Base-by-base conservation (phyloP, 2,329 filamentous ascomycete genomes). In the Bipolaris cookei region DNA sequence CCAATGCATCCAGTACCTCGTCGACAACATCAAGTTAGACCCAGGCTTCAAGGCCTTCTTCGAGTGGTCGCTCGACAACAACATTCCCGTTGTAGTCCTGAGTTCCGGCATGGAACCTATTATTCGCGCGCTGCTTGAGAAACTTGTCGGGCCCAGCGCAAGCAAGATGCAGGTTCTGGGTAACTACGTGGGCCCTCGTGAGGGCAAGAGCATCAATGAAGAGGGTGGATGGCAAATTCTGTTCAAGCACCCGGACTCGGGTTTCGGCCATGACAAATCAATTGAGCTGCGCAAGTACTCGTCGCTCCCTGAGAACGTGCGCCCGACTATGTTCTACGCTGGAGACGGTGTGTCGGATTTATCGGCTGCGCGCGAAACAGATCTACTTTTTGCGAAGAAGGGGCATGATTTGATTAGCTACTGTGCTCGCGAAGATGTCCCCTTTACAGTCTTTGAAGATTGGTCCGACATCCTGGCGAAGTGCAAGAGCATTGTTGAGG, bases 191-290 rank as follows among this genome's bases (percentile, higher is more conserved):
- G 82, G 81, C 58, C 76, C 86, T 72, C 85, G 75, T 79, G 88
- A 79, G 45, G 91, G 86, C 39, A 89, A 91, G 83, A 88, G 92
- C 68, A 89, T 96, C 73, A 89, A 95, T 67, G 86, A 92, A 48
- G 86, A 90, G 72, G 86, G 86, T 16, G 94, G 92, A 28, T 99
- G 95, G 95, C 82, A 89, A 71, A 94, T 99, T 67, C 82, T 86
- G 56, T 99, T 89, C 79, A 92, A 92, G 71, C 93, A 99, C 74
- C 71, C 71, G 0, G 91, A 94, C 59, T 92, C 90, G 72, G 84
- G 88, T 56, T 96, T 96, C 70, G 95, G 95, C n/a, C 95, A 99
- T 75, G 94, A 99, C 83, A 99, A 99, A 85, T 93, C 89, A 23
- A 82, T 94, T 51, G 91, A 95, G 74, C 92, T 99, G 70, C 87